These are phyloP conservation scores for Rugonectria rugulosa DNA, from an alignment of 2,329 filamentous ascomycete species.

Conservation along the genomic window DNA sequence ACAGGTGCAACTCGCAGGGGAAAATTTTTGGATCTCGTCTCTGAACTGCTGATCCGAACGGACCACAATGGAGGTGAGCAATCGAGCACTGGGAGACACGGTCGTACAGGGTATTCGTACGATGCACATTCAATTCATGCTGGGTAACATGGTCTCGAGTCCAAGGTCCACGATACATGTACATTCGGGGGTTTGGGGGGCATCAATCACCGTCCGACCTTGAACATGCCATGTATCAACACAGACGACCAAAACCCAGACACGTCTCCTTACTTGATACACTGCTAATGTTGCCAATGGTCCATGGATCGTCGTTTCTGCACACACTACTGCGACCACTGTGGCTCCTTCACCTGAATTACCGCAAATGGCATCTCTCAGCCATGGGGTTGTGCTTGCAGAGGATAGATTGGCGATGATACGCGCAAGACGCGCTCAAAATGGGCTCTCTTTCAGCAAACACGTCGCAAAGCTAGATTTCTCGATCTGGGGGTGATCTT, in stretches of 20 bases:
- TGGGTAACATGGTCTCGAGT: slow-evolving; percentile 12
- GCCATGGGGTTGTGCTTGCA: background rate
- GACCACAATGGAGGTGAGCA: background rate
- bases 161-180: slow-evolving; percentile 8
- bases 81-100: too few species aligned
- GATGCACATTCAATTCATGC: slow-evolving; percentile 2
- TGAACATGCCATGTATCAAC: too few species aligned
- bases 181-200: too few species aligned
- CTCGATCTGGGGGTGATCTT: slow-evolving; percentile 34
- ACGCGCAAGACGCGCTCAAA: background rate
- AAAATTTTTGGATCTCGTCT: background rate
- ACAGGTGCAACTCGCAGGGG: background rate
- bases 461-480: slow-evolving; percentile 20
- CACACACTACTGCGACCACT: slow-evolving; percentile 15
- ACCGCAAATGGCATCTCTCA: background rate
- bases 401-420: background rate
- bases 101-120: too few species aligned
- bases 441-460: background rate
- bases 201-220: too few species aligned
- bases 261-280: slow-evolving; percentile 19
- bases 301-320: slow-evolving; percentile 13
- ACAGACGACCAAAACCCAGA: too few species aligned
- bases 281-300: too few species aligned
- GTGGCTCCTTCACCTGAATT: slow-evolving; percentile 10
- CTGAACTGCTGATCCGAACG: background rate